A percentile compares a stretch with the other conserved stretches of the same genome.
phyloP scores from a whole-genome alignment of 805 yeast genomes.

The Suhomyces canberraensis region DNA sequence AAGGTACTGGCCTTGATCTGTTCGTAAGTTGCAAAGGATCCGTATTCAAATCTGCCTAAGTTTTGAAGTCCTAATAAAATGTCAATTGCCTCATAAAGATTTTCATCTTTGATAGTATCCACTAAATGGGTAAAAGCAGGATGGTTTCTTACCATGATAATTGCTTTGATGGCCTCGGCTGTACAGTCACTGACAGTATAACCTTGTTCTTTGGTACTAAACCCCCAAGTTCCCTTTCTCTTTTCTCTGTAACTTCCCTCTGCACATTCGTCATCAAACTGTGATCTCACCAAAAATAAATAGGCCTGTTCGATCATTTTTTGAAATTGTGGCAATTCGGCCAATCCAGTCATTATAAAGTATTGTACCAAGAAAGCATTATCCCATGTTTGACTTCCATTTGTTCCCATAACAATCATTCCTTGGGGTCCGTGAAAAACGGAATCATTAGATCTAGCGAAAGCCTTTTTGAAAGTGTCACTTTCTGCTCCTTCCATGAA shows the following conservation, averaged over 20 bases:
- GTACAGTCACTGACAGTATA: constrained; percentile 97
- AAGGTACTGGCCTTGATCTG: constrained; percentile 74
- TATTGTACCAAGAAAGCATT: constrained; percentile 88
- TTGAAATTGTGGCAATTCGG: constrained; percentile 62
- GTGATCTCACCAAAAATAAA: constrained; percentile 73
- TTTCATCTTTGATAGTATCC: constrained; percentile 51
- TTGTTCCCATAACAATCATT: constrained; percentile 91
- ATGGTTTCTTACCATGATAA: constrained; percentile 81
- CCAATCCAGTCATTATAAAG: constrained; percentile 73
- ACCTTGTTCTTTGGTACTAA: constrained; percentile 93
- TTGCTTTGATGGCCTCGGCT: constrained; percentile 91
- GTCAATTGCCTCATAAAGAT: constrained; percentile 69
- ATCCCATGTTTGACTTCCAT: constrained; percentile 98
- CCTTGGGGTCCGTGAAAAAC: constrained; percentile 88
- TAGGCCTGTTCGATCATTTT: constrained; percentile 63
- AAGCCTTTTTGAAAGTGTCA: constrained; percentile 50
- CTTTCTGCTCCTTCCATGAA: constrained; percentile 71
- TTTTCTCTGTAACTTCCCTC: constrained; percentile 79
- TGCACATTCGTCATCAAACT: constrained; percentile 76
- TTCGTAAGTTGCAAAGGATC: constrained; percentile 93
- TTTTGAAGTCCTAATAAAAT: constrained; percentile 76
- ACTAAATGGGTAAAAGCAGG: constrained; percentile 47
- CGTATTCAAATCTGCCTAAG: constrained; percentile 71
- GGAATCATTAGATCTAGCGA: constrained; percentile 67
- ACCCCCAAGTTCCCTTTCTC: constrained; percentile 92